Evolutionary conservation across 257 asterid genomes (phyloP).

Genomic region (Lavandula angustifolia): DNA sequence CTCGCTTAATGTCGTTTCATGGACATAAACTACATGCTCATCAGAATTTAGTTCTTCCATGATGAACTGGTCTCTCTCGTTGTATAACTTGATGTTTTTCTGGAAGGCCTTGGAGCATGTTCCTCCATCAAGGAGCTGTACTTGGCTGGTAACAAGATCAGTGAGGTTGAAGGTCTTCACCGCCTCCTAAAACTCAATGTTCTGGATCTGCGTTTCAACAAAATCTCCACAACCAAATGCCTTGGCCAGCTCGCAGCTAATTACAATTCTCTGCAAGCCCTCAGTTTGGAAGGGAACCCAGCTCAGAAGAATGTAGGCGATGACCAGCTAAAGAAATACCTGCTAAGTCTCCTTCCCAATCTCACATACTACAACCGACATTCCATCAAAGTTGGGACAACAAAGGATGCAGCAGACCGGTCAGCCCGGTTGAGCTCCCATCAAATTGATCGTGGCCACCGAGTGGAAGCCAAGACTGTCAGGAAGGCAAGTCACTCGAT

Average conservation of each 20-base stretch:
- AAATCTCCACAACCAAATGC: conserved; percentile 83
- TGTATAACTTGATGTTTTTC: background rate
- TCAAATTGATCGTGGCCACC: conserved; percentile 55
- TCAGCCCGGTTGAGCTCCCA: conserved; percentile 67
- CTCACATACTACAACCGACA: conserved; percentile 76
- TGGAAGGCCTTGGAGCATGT: conserved; percentile 85
- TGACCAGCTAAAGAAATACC: conserved; percentile 73
- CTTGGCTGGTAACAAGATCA: conserved; percentile 94
- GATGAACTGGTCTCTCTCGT: no score
- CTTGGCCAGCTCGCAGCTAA: conserved; percentile 98
- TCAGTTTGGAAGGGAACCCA: conserved; percentile 92
- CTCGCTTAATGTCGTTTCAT: no score
- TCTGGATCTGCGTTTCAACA: conserved; percentile 89
- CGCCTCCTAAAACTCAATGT: conserved; percentile 83
- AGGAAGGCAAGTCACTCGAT: conserved; percentile 59
- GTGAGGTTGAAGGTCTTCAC: conserved; percentile 98
- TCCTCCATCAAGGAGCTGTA: conserved; percentile 86
- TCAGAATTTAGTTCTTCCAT: no score
- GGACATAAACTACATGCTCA: no score
- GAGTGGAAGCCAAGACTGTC: conserved; percentile 46
- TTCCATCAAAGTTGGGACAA: conserved; percentile 60
- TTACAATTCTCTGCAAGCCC: conserved; percentile 82
- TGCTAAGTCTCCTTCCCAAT: conserved; percentile 80
- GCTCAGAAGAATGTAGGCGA: conserved; percentile 95
- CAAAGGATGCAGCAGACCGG: conserved; percentile 72